Conservation (phyloP, 73 alveolate species). For the Paraurostyla sp. region DNA sequence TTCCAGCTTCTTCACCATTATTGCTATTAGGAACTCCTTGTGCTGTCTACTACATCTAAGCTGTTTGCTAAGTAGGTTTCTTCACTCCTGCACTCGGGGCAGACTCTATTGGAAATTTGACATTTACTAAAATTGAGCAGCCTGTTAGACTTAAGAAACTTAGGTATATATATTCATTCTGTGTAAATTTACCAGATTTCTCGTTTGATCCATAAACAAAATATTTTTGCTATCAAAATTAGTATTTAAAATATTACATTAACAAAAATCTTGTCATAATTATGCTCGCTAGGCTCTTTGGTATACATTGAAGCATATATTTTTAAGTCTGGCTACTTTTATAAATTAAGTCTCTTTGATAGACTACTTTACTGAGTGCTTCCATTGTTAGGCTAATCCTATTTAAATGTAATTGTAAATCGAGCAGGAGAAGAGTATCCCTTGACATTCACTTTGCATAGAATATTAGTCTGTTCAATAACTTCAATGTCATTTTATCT, state of each 20-base stretch:
- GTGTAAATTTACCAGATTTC: neutral
- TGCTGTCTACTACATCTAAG: too few species aligned
- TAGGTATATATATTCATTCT: neutral
- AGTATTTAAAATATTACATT: slow-evolving; percentile 5
- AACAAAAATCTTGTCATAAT: slow-evolving; percentile 11
- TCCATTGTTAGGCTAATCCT: neutral
- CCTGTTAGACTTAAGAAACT: slow-evolving; percentile 33
- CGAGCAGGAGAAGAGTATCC: slow-evolving; percentile 47
- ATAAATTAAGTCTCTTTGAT: neutral
- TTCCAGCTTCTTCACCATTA: too few species aligned
- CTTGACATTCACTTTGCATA: slow-evolving; percentile 29
- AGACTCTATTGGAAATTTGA: slow-evolving; percentile 26
- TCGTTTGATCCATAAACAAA: neutral
- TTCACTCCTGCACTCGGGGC: too few species aligned
- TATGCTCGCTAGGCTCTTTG: slow-evolving; percentile 41
- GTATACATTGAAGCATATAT: neutral
- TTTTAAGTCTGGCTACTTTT: slow-evolving; percentile 21
- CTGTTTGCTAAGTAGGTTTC: too few species aligned
- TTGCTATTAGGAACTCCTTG: too few species aligned
- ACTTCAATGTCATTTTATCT: slow-evolving; percentile 31
- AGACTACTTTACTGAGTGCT: neutral
- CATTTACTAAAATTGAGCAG: slow-evolving; percentile 9
- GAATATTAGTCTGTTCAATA: slow-evolving; percentile 12
- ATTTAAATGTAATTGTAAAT: neutral
- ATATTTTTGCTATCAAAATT: neutral